Evolutionary conservation across 2,329 filamentous ascomycete genomes (phyloP).

Genomic region (Arthrinium puccinioides): DNA sequence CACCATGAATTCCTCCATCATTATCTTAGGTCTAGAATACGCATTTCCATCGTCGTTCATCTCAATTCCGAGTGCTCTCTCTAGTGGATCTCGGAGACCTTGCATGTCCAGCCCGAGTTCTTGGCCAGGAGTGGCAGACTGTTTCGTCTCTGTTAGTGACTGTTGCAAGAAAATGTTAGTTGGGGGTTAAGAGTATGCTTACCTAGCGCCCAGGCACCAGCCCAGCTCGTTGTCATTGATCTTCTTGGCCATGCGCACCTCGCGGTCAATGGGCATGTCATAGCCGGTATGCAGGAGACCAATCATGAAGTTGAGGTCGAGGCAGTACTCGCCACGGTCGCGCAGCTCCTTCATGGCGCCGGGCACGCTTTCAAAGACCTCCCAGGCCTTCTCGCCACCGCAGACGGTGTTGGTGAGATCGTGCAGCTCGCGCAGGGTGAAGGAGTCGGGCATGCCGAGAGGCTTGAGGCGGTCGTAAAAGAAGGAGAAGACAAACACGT

Average conservation of each 20-base stretch:
- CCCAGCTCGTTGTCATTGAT: conserved; percentile 95
- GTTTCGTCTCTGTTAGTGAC: conserved; percentile 26
- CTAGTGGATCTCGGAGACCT: conserved; percentile 67
- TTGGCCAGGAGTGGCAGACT: conserved; percentile 79
- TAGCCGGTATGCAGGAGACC: conserved; percentile 90
- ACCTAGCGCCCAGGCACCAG: conserved; percentile 97
- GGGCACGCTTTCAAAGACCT: conserved; percentile 68
- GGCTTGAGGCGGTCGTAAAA: conserved; percentile 94
- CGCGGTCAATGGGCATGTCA: conserved; percentile 92
- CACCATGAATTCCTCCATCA: neutral
- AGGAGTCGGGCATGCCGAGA: conserved; percentile 96
- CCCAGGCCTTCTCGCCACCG: conserved; percentile 69
- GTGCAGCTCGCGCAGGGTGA: conserved; percentile 84
- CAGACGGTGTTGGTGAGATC: conserved; percentile 82
- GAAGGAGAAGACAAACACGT: conserved; percentile 95
- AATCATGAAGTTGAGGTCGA: conserved; percentile 96
- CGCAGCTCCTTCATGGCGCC: conserved; percentile 73
- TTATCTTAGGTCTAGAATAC: too few species aligned
- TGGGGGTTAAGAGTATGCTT: conserved; percentile 25
- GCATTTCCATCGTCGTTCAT: too few species aligned
- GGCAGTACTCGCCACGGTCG: conserved; percentile 80
- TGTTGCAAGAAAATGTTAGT: neutral
- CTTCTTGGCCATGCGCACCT: conserved; percentile 98
- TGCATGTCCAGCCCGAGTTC: conserved; percentile 85
- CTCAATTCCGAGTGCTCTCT: neutral